Evolutionary conservation across 139 green algal species (phyloP), one percentile per base, ranked within the genome.

Genomic region (Asterochloris sp.): DNA sequence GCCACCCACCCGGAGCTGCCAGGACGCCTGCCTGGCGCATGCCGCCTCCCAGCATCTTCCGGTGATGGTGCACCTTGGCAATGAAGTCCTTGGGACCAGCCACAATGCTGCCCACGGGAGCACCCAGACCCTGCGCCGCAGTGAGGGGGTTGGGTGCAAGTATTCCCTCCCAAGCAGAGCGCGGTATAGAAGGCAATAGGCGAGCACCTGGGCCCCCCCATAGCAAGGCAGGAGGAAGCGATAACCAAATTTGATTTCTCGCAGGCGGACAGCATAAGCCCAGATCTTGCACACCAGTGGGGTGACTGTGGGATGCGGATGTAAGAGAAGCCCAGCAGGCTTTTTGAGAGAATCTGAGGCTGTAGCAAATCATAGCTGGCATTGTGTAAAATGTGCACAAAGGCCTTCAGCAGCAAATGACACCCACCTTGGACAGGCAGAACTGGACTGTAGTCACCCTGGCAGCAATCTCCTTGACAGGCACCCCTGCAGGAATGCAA

Each of bases 21-120:
- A 87, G 23, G 28, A 87, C 78, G 69, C 91, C 89, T 21, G 88
- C 89, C 85, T 97, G 92, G 27, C 92, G 82, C 92, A 95, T 93
- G 62, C 88, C 88, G 6, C 93, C 93, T 26, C 93, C 92, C 27
- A 94, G 85, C 80, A 91, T 86, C 87, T 97, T 97, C 24, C 93
- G 86, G 2, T 83, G 38, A 0, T 79, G 73, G 23, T 85, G 79
- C 29, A 83, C 86, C 69, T 84, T 85, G 29, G 29, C 61, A 67
- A 95, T 91, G 79, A 92, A 91, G 0, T 69, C 83, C 16, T 71
- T 67, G 8, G 63, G 75, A 19, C 91, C 91, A 19, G 91, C 82
- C 63, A 96, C 79, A 68, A 95, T 81, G 10, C 81, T 90, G 0
- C 93, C 93, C 21, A 92, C 83, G 11, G 92, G 92, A 27, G 90